Conservation (phyloP, 805 yeast genomes). For the Nakazawaea populi region DNA sequence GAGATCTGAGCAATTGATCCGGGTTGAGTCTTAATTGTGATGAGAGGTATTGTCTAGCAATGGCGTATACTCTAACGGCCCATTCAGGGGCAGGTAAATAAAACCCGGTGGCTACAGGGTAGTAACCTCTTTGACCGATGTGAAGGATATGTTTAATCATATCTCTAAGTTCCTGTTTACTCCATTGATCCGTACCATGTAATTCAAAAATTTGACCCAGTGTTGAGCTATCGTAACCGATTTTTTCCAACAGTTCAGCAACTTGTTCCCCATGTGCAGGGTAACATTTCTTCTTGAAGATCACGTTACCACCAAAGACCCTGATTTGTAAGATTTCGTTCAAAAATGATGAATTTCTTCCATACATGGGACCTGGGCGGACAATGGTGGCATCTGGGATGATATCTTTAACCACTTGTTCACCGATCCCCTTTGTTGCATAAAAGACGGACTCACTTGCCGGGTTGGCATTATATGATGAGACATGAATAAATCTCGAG, state of each 20-base stretch:
- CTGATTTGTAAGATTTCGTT: constrained; percentile 51
- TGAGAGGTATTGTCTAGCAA: constrained; percentile 33
- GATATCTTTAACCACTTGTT: constrained; percentile 59
- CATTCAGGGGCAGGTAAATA: constrained; percentile 35
- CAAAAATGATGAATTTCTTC: constrained; percentile 66
- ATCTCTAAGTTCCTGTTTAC: constrained; percentile 59
- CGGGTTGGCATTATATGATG: constrained; percentile 70
- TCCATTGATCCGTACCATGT: constrained; percentile 61
- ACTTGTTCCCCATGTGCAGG: constrained; percentile 80
- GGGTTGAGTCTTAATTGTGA: constrained; percentile 43
- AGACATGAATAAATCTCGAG: constrained; percentile 72
- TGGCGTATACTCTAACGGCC: constrained; percentile 39
- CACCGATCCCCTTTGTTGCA: constrained; percentile 78
- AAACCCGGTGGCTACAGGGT: constrained; percentile 30
- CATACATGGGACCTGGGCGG: constrained; percentile 78
- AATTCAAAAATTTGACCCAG: constrained; percentile 72
- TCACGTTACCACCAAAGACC: constrained; percentile 58
- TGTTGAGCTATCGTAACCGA: constrained; percentile 78
- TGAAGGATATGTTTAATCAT: constrained; percentile 49
- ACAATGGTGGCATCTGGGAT: constrained; percentile 78
- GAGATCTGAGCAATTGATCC: constrained; percentile 71
- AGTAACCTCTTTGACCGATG: constrained; percentile 27
- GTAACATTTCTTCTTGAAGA: constrained; percentile 56
- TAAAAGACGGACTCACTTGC: constrained; percentile 63
- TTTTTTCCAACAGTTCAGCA: constrained; percentile 70